phyloP scores from a whole-genome alignment of 78 protist species.

The Dictyostelium discoideum region dicty_2.7 NC_007089.4:5432501-5433000 shows the following conservation, averaged over 20 bases:
- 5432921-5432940: no score
- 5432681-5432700: neutral
- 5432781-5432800: neutral
- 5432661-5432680: neutral
- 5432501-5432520: neutral
- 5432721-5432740: neutral
- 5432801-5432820: neutral
- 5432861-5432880: neutral
- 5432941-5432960: no score
- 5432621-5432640: neutral
- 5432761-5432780: neutral
- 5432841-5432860: neutral
- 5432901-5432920: neutral
- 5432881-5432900: no score
- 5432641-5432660: neutral
- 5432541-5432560: neutral
- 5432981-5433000: no score
- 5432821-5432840: no score
- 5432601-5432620: neutral
- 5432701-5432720: neutral
- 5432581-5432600: slow-evolving; percentile 12
- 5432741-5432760: neutral
- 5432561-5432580: neutral
- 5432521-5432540: neutral
- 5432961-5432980: no score